Base-by-base conservation (phyloP, 495 filamentous ascomycete species). In the Aeminium ludgeri region DNA sequence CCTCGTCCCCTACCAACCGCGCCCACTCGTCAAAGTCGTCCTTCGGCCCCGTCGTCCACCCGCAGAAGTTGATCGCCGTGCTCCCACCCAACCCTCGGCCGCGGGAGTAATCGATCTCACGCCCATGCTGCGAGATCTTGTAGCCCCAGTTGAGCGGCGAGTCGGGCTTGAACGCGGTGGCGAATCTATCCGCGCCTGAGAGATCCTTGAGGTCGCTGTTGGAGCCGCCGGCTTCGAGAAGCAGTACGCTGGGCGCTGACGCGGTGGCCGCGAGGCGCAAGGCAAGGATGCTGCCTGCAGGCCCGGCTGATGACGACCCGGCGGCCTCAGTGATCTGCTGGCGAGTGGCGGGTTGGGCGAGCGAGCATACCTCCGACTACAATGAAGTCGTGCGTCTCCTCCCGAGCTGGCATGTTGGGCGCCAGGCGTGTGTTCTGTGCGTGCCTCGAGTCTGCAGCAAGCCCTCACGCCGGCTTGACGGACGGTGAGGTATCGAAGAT, bases 31-130 rank as follows among this genome's bases (percentile, higher is more conserved):
- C n/a, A n/a, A n/a, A n/a, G 49, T 80, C 76, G 38, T 68, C 67
- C 4, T 57, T 53, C 5, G 72, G 63, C 5, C 78, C 78, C 7
- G 67, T 46, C 10, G 61, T 67, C 41, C 63, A 80, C 8, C 72
- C 58, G 15, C 66, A 67, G 38, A 78, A 80, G 55, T 82, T 82
- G 41, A 80, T 70, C 12, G 69, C 70, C 25, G 61, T 73, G 18
- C 64, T 65, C 0, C 78, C 78, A 2, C 74, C 75, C 0, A 82
- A 57, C 1, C 70, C 70, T 12, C 65, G 64, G 0, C 76, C 76
- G 7, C 74, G 66, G 12, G 65, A 68, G 39, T 73, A 73, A 47
- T 72, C 67, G 3, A 79, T 47, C 36, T 65, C 46, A 2, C 71
- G 67, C 11, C 58, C 59, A 20, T 58, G 59, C 42, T 70, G 49